Evolutionary conservation across 208 protist genomes (phyloP).

Genomic region (Leishmania gerbilli): DNA sequence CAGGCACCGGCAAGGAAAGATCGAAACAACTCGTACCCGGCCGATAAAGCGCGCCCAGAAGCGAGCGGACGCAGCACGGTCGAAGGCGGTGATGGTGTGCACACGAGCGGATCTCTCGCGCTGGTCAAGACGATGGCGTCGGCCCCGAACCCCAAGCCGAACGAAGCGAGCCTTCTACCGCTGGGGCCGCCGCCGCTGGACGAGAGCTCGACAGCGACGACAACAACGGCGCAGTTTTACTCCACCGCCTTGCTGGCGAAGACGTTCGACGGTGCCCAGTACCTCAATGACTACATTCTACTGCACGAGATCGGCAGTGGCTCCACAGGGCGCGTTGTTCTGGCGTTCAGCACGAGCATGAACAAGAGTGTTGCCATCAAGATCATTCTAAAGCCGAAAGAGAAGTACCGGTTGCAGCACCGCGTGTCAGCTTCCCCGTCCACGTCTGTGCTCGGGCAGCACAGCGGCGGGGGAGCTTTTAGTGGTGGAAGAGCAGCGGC

Average conservation of each 20-base stretch:
- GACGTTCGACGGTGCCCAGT: slow-evolving; percentile 33
- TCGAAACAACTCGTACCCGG: background rate
- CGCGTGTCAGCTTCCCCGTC: slow-evolving; percentile 4
- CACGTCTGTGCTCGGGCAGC: background rate
- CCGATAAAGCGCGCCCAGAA: background rate
- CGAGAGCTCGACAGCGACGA: background rate
- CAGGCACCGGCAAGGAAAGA: background rate
- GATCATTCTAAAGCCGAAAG: slow-evolving; percentile 64
- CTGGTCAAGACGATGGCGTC: background rate
- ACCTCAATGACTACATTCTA: slow-evolving; percentile 80
- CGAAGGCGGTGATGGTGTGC: background rate
- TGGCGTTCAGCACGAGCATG: slow-evolving; percentile 52
- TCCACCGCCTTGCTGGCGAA: slow-evolving; percentile 27
- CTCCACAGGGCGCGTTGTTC: slow-evolving; percentile 64
- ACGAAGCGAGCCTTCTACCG: background rate
- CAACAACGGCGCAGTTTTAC: slow-evolving; percentile 27
- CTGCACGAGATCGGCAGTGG: slow-evolving; percentile 75
- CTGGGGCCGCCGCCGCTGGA: background rate
- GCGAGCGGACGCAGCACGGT: background rate
- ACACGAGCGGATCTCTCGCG: background rate
- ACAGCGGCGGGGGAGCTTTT: background rate
- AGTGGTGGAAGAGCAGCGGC: background rate
- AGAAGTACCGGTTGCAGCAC: slow-evolving; percentile 16
- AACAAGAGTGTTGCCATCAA: slow-evolving; percentile 75
- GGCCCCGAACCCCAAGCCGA: background rate